phyloP scores from a whole-genome alignment of 1,139 yeast genomes.

The Debaryomycetaceae sp. region DNA sequence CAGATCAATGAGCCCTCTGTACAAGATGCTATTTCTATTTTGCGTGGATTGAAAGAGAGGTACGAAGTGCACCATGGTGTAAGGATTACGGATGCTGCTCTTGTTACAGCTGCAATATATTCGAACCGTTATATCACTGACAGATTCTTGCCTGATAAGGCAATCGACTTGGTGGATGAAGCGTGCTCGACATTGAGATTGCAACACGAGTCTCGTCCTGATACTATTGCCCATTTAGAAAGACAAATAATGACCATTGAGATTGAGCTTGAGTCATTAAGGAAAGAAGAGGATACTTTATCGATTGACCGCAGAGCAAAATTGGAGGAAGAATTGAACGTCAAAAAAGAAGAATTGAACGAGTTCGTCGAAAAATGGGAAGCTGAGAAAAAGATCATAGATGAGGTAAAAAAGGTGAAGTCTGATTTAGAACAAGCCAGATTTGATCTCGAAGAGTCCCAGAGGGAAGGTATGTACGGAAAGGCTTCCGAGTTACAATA shows the following conservation, averaged over 20 bases:
- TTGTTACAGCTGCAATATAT: slow-evolving; percentile 90
- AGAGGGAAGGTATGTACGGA: slow-evolving; percentile 81
- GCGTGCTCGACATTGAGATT: slow-evolving; percentile 92
- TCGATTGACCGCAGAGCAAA: slow-evolving; percentile 69
- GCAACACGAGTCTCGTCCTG: slow-evolving; percentile 97
- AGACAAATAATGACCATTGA: slow-evolving; percentile 90
- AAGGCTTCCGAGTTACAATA: slow-evolving; percentile 88
- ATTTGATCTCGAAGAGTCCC: slow-evolving; percentile 76
- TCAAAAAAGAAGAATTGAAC: slow-evolving; percentile 60
- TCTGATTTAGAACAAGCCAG: slow-evolving; percentile 80
- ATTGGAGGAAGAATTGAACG: slow-evolving; percentile 61
- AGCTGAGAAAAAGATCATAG: slow-evolving; percentile 69
- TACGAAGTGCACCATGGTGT: slow-evolving; percentile 99
- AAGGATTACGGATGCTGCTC: slow-evolving; percentile 87
- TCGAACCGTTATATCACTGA: slow-evolving; percentile 91
- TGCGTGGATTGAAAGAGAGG: slow-evolving; percentile 88
- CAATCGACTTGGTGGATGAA: slow-evolving; percentile 93
- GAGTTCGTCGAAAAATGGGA: slow-evolving; percentile 86
- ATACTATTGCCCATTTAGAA: slow-evolving; percentile 85
- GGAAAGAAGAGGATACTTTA: slow-evolving; percentile 85
- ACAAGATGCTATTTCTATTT: slow-evolving; percentile 84
- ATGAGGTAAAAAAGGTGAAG: slow-evolving; percentile 72
- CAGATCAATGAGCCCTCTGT: slow-evolving; percentile 87
- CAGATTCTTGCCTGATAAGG: slow-evolving; percentile 90
- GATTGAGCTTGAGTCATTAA: slow-evolving; percentile 87